phyloP scores from a whole-genome alignment of 306 rosid genomes.

The Malus asiatica region DNA sequence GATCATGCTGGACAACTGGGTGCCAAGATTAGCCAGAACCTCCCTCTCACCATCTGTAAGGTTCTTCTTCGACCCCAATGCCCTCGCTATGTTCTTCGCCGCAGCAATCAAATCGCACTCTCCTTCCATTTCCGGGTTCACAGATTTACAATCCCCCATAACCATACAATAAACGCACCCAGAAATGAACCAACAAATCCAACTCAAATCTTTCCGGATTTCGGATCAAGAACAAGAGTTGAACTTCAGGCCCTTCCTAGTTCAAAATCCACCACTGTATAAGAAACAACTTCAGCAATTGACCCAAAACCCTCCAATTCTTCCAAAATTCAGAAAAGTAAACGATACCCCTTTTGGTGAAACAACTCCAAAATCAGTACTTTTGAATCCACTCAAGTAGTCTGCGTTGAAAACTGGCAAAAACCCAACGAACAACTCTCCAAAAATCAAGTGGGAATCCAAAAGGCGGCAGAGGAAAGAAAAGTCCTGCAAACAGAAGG shows the following conservation, averaged over 20 bases:
- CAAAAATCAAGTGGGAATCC: background rate
- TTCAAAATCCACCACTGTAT: background rate
- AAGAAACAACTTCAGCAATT: background rate
- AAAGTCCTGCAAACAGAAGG: constrained; percentile 3
- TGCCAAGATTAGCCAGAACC: constrained; percentile 65
- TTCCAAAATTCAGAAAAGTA: constrained; percentile 10
- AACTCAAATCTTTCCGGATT: constrained; percentile 3
- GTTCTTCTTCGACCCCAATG: constrained; percentile 55
- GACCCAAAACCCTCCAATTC: constrained; percentile 1
- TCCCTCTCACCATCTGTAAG: constrained; percentile 57
- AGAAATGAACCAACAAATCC: constrained; percentile 2
- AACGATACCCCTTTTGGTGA: constrained; percentile 11
- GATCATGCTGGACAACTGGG: constrained; percentile 46
- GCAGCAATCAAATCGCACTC: constrained; percentile 71
- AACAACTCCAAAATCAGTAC: constrained; percentile 6
- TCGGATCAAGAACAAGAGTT: constrained; percentile 12
- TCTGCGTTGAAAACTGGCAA: background rate
- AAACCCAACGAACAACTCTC: background rate
- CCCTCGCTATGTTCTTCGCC: constrained; percentile 55
- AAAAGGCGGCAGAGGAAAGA: background rate
- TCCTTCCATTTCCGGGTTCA: constrained; percentile 48
- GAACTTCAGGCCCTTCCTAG: background rate
- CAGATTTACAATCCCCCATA: constrained; percentile 44
- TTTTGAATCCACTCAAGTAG: constrained; percentile 14
- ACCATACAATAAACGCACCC: constrained; percentile 30